Percentiles rank a stretch among this genome's conserved stretches.
Conservation (phyloP, 2,329 filamentous ascomycete genomes). For the Arachnopeziza araneosa region DNA sequence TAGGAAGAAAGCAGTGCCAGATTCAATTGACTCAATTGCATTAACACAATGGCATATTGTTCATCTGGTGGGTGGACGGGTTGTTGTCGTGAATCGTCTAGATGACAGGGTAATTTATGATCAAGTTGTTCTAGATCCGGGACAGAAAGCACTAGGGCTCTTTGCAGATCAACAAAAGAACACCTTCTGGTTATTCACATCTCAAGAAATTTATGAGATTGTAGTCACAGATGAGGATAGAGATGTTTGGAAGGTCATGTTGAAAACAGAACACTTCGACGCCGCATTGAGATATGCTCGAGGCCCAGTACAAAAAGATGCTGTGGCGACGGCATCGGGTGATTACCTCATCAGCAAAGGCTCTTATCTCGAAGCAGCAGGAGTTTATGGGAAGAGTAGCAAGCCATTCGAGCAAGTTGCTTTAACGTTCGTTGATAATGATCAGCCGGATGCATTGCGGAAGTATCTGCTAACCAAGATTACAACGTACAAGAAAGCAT, state of each 20-base stretch:
- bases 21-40: conserved; percentile 72
- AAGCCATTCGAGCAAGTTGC: conserved; percentile 97
- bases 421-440: conserved; percentile 81
- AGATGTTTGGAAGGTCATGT: conserved; percentile 92
- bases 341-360: conserved; percentile 81
- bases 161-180: conserved; percentile 90
- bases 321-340: conserved; percentile 84
- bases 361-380: conserved; percentile 78
- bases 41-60: conserved; percentile 94
- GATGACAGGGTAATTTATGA: conserved; percentile 84
- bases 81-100: conserved; percentile 81
- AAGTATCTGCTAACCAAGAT: conserved; percentile 87
- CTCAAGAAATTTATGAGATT: conserved; percentile 87
- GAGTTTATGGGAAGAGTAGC: conserved; percentile 88
- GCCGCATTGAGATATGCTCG: conserved; percentile 80
- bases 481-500: conserved; percentile 71
- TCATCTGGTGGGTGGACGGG: conserved; percentile 71
- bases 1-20: conserved; percentile 59
- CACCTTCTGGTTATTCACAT: conserved; percentile 95
- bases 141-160: conserved; percentile 75
- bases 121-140: conserved; percentile 75
- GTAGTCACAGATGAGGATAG: conserved; percentile 85
- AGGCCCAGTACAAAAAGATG: conserved; percentile 76
- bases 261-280: conserved; percentile 82
- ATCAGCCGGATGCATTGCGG: conserved; percentile 82